Conservation (phyloP, 345 rosid genomes). For the Eucalyptus regnans region DNA sequence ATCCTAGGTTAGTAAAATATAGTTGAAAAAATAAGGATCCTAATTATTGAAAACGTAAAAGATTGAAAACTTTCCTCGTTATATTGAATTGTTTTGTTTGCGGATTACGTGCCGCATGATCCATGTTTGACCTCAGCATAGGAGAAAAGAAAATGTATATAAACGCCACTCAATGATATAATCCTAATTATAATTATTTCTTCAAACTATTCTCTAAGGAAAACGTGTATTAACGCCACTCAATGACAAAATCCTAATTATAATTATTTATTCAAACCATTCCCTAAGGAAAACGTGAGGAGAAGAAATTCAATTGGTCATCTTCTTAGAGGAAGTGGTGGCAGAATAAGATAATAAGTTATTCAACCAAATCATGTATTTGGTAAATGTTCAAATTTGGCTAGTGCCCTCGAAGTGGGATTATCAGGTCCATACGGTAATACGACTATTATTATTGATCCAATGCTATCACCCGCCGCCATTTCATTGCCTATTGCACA, state of each 20-base stretch:
- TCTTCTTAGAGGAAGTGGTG: background rate
- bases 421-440: background rate
- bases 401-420: background rate
- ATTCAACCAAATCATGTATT: background rate
- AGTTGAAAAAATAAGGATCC: background rate
- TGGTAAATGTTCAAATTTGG: background rate
- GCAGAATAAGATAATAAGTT: background rate
- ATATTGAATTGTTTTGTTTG: background rate
- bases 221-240: background rate
- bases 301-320: background rate
- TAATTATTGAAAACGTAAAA: too few species aligned
- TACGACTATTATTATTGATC: too few species aligned
- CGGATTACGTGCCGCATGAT: background rate
- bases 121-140: background rate
- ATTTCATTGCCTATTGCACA: background rate
- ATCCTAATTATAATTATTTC: background rate
- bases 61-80: background rate
- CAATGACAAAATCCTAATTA: background rate
- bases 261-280: background rate
- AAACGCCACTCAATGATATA: background rate
- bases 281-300: background rate
- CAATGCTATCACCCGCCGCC: too few species aligned
- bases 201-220: background rate
- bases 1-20: background rate
- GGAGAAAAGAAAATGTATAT: background rate